phyloP scores from a whole-genome alignment of 2,329 filamentous ascomycete species.

The Fusarium graminum region DNA sequence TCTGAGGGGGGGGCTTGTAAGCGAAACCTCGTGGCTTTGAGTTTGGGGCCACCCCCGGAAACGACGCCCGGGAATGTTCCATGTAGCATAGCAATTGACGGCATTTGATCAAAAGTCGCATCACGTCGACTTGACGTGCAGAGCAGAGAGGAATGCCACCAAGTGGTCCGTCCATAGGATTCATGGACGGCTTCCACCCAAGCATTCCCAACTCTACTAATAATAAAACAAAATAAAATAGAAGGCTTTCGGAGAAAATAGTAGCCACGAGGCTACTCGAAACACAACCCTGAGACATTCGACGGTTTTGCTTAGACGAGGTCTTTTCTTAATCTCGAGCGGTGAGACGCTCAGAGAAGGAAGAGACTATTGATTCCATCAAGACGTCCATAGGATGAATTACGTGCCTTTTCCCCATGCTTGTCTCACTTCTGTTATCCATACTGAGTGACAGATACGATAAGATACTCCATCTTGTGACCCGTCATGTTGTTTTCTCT shows the following conservation, averaged over 20 bases:
- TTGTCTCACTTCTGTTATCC: background rate
- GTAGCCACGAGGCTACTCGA: slow-evolving; percentile 7
- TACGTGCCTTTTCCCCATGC: background rate
- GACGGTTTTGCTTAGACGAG: slow-evolving; percentile 1
- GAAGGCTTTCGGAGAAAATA: too few species aligned
- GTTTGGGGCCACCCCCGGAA: slow-evolving; percentile 8
- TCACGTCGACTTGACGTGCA: slow-evolving; percentile 16
- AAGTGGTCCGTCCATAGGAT: slow-evolving; percentile 18
- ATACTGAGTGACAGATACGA: background rate
- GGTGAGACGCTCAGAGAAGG: slow-evolving; percentile 22
- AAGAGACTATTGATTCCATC: slow-evolving; percentile 21
- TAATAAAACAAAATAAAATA: too few species aligned
- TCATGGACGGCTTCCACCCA: too few species aligned
- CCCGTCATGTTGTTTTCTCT: slow-evolving; percentile 7
- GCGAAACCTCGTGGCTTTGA: slow-evolving; percentile 18
- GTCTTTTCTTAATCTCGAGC: slow-evolving; percentile 10
- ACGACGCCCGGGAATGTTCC: slow-evolving; percentile 21
- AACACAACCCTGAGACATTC: slow-evolving; percentile 28
- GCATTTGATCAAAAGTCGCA: slow-evolving; percentile 21
- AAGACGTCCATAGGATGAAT: background rate
- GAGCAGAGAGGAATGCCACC: slow-evolving; percentile 19
- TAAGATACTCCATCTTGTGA: background rate
- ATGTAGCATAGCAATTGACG: slow-evolving; percentile 8
- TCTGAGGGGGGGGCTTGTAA: background rate
- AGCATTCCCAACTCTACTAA: too few species aligned